Evolutionary conservation across 345 rosid genomes (phyloP), one percentile per base, ranked within the genome.

Genomic region (Aquilaria malaccensis): DNA sequence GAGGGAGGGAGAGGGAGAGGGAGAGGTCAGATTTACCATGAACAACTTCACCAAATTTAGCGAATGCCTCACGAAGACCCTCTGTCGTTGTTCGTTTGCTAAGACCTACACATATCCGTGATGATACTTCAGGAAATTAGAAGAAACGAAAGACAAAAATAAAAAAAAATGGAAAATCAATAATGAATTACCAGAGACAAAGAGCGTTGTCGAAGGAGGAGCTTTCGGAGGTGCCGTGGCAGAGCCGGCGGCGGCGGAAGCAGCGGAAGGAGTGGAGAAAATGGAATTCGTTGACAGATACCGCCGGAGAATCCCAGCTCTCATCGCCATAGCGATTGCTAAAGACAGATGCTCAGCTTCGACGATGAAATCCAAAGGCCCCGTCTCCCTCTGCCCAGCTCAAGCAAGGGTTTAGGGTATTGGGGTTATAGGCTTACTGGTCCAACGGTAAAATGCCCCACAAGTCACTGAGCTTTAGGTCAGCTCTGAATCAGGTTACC

Each of bases 51-150:
- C 85, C 85, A 52, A 78, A 81, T 58, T 73, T 53, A 22, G 77
- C 45, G 56, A 78, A 81, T 3, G 73, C 77, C 52, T 70, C 79
- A 12, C 37, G 71, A 3, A 81, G 80, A 13, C 58, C 65, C 71
- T 81, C 85, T 13, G 78, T 33, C 13, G 84, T 77, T 50, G 87
- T 82, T 59, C 80, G 58, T 67, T 74, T 72, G 63, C 63, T 79
- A 48, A 82, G 75, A 32, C 87, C 82, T 82, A 77, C 11, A 73
- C n/a, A 48, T 12, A 15, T 32, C 49, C 5, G 6, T 41, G 46
- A 15, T 41, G 33, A 55, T 29, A 6, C 32, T 14, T 30, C 3
- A 30, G 6, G 12, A 6, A 55, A 55, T 55, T 30, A 11, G 22
- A 12, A 3, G 55, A 22, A 52, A 43, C n/a, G 41, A 52, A 11